Base-by-base conservation (phyloP, 352 stramenopile genomes). In the Phytophthora sansomeana region DNA sequence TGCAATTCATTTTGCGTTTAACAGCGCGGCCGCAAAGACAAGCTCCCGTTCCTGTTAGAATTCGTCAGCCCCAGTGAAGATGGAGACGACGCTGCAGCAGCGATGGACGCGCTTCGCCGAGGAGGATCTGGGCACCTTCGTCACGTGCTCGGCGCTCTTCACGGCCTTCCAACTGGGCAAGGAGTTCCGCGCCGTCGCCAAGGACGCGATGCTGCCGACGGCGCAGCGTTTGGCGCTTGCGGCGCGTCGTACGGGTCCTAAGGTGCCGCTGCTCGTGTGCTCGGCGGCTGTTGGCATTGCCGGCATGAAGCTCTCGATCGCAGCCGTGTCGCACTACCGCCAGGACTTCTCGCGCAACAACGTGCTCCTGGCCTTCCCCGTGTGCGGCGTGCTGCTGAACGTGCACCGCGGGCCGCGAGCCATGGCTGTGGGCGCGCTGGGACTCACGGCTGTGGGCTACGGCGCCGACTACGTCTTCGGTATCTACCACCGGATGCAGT, bases 281-380 rank as follows among this genome's bases (percentile, higher is more conserved):
- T 85, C 81, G 0, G 63, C 72, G 0, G 72, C 74, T 6, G 65
- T 87, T 3, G 81, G 78, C 17, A 82, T 90, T 39, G 65, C 78
- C 32, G 81, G 76, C 38, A 86, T 90, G 74, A 90, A 90, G 62
- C 38, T 85, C 30, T 81, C 67, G 39, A 72, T 87, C 51, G 59
- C 58, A 0, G 74, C 67, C 7, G 81, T 90, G 43, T 71, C 78
- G 41, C 67, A 80, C 50, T 68, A 63, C 35, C 81, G 81, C 14
- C 70, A 83, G 42, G 81, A 90, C 68, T 87, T 86, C 54, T 82
- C 81, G 33, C 76, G 76, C 51, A 68, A 68, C 19, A 90, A 83
- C 43, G 66, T 87, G 19, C 49, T 86, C 46, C 54, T 90, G 30
- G 74, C 78, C 5, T 77, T 87, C 54, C 81, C 81, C 6, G 52